Evolutionary conservation across 1,284 basidiomycete genomes (phyloP), one percentile per base, ranked within the genome.

Genomic region (Tilletia setariae): DNA sequence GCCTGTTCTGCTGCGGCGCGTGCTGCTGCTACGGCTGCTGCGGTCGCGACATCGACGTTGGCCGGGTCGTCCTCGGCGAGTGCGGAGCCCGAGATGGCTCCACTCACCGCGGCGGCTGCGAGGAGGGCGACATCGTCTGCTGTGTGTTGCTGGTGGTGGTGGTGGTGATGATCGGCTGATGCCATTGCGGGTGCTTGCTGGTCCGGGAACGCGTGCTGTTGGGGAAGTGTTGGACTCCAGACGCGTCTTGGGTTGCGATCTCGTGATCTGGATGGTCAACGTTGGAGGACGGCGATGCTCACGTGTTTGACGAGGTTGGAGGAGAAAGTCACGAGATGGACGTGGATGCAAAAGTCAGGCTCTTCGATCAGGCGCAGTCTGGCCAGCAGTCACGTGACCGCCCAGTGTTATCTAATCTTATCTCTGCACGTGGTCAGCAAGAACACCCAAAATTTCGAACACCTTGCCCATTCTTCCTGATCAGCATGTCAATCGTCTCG

Each of bases 41-140:
- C 56, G 28, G 28, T 25, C 16, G 56, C 56, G 23, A 61, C 56
- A 25, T 61, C 30, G 11, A 32, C 56, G 19, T 25, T 30, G 28
- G 28, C 56, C 7, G 28, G 28, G 16, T 25, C 56, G 15, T 61
- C 56, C 19, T 25, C 56, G 25, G 56, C 56, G 28, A 61, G 56
- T 13, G 56, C 32, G 8, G 56, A 61, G 28, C 56, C 56, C 13
- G 56, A 61, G 56, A 61, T 61, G 25, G 56, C 56, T 4, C 56
- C 56, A 21, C 56, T 61, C 30, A 61, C 56, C 7, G 56, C 56
- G 25, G 23, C 56, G 23, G 56, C 56, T 61, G 56, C 56, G 56
- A 61, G 56, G 28, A 61, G 28, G 56, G 56, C 56, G 28, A 61
- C 56, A 40, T 61, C 56, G 30, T 61, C 56, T 21, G 28, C 6